Percentiles rank a stretch among this genome's conserved stretches.
These are phyloP conservation scores for Stachybotrys chartarum DNA, from an alignment of 2,329 filamentous ascomycete species.

Conservation along the genomic window DNA sequence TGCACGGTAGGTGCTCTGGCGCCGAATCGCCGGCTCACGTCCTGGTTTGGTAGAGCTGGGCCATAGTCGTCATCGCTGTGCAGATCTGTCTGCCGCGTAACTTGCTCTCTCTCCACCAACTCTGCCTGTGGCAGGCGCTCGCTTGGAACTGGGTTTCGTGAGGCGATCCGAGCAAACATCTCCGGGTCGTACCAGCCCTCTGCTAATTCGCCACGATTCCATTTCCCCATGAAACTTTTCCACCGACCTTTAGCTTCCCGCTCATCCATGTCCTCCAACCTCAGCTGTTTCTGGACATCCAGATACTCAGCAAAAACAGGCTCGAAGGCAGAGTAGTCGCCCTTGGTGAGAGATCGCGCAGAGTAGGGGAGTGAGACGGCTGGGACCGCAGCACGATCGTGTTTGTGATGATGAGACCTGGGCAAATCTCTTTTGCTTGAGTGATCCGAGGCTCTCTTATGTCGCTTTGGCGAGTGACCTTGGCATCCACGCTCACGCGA, in stretches of 20 bases:
- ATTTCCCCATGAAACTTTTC: constrained; percentile 89
- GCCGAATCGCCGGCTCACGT: constrained; percentile 29
- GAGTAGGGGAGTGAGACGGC: constrained; percentile 51
- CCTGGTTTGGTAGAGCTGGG: constrained; percentile 19
- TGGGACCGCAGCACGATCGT: neutral
- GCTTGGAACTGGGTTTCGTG: constrained; percentile 11
- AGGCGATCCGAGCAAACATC: constrained; percentile 42
- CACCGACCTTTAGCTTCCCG: constrained; percentile 76
- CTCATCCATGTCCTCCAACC: constrained; percentile 62
- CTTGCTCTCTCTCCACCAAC: constrained; percentile 1
- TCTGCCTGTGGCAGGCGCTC: constrained; percentile 3
- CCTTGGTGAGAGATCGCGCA: constrained; percentile 59
- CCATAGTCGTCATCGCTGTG: constrained; percentile 51
- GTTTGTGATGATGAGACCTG: constrained; percentile 8
- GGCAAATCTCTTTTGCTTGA: constrained; percentile 6
- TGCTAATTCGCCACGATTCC: constrained; percentile 83
- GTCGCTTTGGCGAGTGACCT: constrained; percentile 7
- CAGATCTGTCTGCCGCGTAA: constrained; percentile 3
- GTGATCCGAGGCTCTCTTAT: neutral
- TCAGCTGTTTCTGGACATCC: constrained; percentile 75
- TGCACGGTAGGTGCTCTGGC: constrained; percentile 62
- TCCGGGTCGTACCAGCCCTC: constrained; percentile 90
- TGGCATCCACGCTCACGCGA: constrained; percentile 7
- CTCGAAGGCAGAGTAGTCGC: constrained; percentile 58
- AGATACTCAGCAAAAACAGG: constrained; percentile 79